Evolutionary conservation across 2,329 filamentous ascomycete species (phyloP).

Genomic region (Fusarium mundagurra): DNA sequence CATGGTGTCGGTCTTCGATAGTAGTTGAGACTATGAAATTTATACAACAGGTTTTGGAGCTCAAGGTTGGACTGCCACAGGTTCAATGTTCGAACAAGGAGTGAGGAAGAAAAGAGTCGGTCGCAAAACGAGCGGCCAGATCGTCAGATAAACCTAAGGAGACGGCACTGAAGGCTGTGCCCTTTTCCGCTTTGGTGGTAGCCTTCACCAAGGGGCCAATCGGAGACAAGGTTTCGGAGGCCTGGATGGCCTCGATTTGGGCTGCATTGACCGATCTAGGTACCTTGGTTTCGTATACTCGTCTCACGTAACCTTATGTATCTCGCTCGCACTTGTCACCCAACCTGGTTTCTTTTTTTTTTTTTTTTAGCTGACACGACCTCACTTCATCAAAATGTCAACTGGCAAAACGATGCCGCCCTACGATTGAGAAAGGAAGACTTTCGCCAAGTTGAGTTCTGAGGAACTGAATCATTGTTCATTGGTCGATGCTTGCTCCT

Average conservation of each 20-base stretch:
- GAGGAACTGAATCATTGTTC: background rate
- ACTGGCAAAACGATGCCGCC: too few relatives aligned
- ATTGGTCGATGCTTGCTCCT: background rate
- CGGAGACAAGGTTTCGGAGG: conserved; percentile 12
- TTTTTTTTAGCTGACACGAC: background rate
- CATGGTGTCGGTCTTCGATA: conserved; percentile 62
- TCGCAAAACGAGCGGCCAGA: conserved; percentile 11
- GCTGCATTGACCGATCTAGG: background rate
- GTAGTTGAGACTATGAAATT: too few relatives aligned
- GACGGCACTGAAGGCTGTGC: conserved; percentile 9
- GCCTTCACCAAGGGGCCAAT: conserved; percentile 15
- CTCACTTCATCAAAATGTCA: background rate
- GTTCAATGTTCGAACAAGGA: background rate
- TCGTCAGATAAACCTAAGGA: conserved; percentile 15
- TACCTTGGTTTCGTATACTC: fast-evolving
- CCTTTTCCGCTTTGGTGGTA: conserved; percentile 19
- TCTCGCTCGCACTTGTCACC: background rate
- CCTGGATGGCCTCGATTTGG: conserved; percentile 20
- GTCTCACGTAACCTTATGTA: fast-evolving
- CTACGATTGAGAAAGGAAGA: too few relatives aligned
- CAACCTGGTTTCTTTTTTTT: too few relatives aligned
- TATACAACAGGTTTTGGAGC: background rate
- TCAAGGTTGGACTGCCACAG: background rate
- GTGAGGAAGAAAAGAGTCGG: background rate
- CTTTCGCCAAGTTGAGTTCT: background rate